Conservation (phyloP, 2,329 filamentous ascomycete species). For the Botrytis pseudocinerea region DNA sequence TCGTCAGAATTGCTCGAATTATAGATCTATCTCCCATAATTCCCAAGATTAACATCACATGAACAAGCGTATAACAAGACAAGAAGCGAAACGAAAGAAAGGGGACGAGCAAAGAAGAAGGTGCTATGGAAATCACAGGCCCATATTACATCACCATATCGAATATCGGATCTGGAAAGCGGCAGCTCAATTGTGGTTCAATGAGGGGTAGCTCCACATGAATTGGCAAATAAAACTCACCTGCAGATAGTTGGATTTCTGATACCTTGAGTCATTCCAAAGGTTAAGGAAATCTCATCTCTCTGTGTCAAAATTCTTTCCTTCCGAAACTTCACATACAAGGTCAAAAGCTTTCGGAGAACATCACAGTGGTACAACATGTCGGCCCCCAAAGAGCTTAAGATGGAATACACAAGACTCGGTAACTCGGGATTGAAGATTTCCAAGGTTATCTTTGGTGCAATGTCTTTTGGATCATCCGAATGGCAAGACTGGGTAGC, state of each 20-base stretch:
- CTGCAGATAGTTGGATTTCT: neutral
- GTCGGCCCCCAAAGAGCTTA: conserved; percentile 22
- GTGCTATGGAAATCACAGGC: neutral
- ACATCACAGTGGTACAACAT: conserved; percentile 13
- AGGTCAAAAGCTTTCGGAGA: neutral
- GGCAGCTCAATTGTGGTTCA: neutral
- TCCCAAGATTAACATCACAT: neutral
- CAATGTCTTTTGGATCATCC: conserved; percentile 50
- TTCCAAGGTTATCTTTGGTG: conserved; percentile 54
- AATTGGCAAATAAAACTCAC: neutral
- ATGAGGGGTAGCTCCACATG: conserved; percentile 1
- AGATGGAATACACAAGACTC: conserved; percentile 43
- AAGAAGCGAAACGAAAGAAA: neutral
- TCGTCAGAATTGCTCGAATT: neutral
- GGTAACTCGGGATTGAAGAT: conserved; percentile 55
- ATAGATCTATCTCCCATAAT: neutral
- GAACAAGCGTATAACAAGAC: neutral
- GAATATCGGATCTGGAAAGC: neutral
- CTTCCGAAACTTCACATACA: neutral
- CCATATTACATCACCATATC: neutral
- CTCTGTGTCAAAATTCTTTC: neutral
- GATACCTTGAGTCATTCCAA: neutral
- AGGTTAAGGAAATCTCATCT: neutral
- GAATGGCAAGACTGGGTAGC: conserved; percentile 50
- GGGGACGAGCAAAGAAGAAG: neutral